A percentile compares a stretch with the other conserved stretches of the same genome.
Conservation (phyloP, 2,329 filamentous ascomycete species). For the Botryotinia convoluta region DNA sequence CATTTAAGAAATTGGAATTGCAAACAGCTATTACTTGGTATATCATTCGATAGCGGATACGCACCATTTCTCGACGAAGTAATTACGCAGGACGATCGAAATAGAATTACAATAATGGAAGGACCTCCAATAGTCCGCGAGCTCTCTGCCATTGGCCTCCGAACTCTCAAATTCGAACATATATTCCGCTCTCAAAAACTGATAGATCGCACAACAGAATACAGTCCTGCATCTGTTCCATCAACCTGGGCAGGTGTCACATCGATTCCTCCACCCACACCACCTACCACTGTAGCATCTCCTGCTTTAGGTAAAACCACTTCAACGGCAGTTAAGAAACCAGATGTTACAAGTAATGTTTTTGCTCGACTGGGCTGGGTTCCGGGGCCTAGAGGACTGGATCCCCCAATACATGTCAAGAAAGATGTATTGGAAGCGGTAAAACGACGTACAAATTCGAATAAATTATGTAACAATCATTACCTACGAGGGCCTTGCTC, state of each 20-base stretch:
- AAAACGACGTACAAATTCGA: constrained; percentile 52
- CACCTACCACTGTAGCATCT: constrained; percentile 17
- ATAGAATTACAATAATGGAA: constrained; percentile 54
- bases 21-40: constrained; percentile 58
- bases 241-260: constrained; percentile 38
- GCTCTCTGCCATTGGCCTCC: constrained; percentile 47
- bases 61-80: constrained; percentile 58
- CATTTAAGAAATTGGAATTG: constrained; percentile 60
- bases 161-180: constrained; percentile 47
- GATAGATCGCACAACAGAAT: constrained; percentile 39
- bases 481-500: constrained; percentile 57
- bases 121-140: constrained; percentile 52
- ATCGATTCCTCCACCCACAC: constrained; percentile 30
- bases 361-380: constrained; percentile 43
- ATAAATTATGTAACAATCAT: constrained; percentile 62
- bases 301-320: constrained; percentile 27
- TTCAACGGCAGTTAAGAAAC: constrained; percentile 25
- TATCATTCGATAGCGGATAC: constrained; percentile 61
- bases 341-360: constrained; percentile 15
- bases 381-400: constrained; percentile 54
- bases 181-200: constrained; percentile 57
- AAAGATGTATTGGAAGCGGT: constrained; percentile 50
- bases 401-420: constrained; percentile 50
- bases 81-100: constrained; percentile 44
- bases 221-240: constrained; percentile 21